phyloP scores from a whole-genome alignment of 805 yeast genomes.

The Candida gorgasii region DNA sequence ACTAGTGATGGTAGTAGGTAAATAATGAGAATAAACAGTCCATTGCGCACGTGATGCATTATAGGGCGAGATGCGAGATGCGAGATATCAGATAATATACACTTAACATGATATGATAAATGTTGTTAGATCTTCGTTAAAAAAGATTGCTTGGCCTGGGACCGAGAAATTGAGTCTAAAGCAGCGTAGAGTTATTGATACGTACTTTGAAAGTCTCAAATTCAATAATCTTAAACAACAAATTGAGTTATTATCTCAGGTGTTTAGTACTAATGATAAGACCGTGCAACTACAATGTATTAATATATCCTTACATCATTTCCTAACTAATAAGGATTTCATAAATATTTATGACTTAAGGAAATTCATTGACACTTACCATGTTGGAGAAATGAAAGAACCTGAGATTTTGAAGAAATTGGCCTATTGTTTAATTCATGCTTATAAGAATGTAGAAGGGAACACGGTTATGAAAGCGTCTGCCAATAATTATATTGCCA shows the following conservation, averaged over 20 bases:
- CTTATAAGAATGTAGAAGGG: slow-evolving; percentile 8
- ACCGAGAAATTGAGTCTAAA: background rate
- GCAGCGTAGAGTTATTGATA: slow-evolving; percentile 1
- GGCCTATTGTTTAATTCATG: slow-evolving; percentile 9
- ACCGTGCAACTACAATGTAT: slow-evolving; percentile 13
- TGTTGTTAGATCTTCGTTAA: background rate
- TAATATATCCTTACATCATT: slow-evolving; percentile 10
- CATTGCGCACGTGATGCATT: background rate
- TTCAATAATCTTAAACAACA: slow-evolving; percentile 6
- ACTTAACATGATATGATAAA: slow-evolving; percentile 5
- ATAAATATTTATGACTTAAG: slow-evolving; percentile 14
- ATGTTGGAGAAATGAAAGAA: background rate
- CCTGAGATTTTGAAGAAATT: slow-evolving; percentile 2
- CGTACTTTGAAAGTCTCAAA: slow-evolving; percentile 3
- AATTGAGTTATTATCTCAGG: background rate
- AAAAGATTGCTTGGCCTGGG: background rate
- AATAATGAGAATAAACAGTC: background rate
- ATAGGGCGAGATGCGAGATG: background rate
- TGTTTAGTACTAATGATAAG: slow-evolving; percentile 1
- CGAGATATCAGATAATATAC: background rate
- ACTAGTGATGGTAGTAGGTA: background rate
- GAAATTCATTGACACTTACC: slow-evolving; percentile 5
- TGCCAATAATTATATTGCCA: background rate
- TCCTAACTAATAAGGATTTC: slow-evolving; percentile 11
- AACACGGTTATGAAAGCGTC: background rate